Percentiles rank a stretch among this genome's conserved stretches.
Conservation (phyloP, 352 stramenopile species). For the Globisporangium nunn region DNA sequence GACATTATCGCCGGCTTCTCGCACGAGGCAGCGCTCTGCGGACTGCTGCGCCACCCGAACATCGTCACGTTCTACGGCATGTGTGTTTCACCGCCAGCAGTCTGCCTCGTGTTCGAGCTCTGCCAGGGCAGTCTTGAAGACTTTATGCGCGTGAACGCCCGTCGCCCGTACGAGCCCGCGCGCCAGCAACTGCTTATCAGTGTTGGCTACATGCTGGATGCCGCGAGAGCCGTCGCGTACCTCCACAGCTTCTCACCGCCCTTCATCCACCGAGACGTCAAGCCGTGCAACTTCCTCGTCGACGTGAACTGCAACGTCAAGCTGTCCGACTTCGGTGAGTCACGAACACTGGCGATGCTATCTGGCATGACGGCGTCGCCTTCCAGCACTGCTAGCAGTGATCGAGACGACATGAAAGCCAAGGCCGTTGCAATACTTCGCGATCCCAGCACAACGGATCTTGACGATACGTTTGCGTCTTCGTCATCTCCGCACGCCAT, state of each 20-base stretch:
- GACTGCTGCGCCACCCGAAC: conserved; percentile 46
- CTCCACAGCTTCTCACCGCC: conserved; percentile 57
- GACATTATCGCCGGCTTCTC: conserved; percentile 25
- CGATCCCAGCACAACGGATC: not conserved
- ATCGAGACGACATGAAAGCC: not conserved
- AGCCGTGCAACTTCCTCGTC: conserved; percentile 89
- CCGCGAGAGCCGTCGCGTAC: conserved; percentile 50
- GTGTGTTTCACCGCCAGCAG: conserved; percentile 50
- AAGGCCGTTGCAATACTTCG: not conserved
- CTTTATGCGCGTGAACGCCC: conserved; percentile 16
- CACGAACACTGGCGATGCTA: conserved; percentile 13
- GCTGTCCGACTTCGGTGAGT: conserved; percentile 62
- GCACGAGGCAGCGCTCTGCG: conserved; percentile 38
- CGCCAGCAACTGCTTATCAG: conserved; percentile 42
- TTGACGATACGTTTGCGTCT: not conserved
- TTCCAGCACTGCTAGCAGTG: not conserved
- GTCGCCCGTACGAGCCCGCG: conserved; percentile 5
- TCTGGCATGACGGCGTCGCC: not conserved
- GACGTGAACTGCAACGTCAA: conserved; percentile 37
- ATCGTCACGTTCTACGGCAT: conserved; percentile 54
- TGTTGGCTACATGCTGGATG: conserved; percentile 52
- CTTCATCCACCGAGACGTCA: conserved; percentile 89
- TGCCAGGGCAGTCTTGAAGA: conserved; percentile 50
- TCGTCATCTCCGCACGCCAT: not conserved
- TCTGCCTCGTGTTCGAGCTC: conserved; percentile 57